These are phyloP conservation scores for Sordariomycetes sp. DNA, from an alignment of 2,329 filamentous ascomycete species.

Conservation along the genomic window DNA sequence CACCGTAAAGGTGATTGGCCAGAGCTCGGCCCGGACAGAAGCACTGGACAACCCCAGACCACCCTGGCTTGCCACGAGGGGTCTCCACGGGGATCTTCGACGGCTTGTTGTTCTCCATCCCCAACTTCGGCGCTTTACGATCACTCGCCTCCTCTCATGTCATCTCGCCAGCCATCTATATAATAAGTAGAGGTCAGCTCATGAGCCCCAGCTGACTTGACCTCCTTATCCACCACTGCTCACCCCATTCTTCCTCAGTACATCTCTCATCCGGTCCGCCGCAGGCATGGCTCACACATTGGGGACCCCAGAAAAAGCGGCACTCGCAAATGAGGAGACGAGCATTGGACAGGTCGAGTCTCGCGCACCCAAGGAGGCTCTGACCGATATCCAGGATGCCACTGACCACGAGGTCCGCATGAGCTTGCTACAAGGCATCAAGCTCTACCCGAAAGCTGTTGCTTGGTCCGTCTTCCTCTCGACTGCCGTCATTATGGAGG, in stretches of 20 bases:
- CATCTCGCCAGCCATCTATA: not conserved
- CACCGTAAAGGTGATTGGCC: too few relatives aligned
- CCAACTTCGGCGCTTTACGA: too few relatives aligned
- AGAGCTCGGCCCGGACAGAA: too few relatives aligned
- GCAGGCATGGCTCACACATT: too few relatives aligned
- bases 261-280: not conserved
- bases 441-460: slow-evolving; percentile 17
- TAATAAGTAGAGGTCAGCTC: not conserved
- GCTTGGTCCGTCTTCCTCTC: slow-evolving; percentile 18
- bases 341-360: not conserved
- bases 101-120: too few relatives aligned
- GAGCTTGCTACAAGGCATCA: slow-evolving; percentile 11
- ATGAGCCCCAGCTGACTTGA: not conserved
- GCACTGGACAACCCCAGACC: too few relatives aligned
- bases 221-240: not conserved
- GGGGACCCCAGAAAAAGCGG: too few relatives aligned
- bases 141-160: not conserved
- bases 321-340: not conserved
- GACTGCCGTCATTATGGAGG: slow-evolving; percentile 4
- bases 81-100: not conserved
- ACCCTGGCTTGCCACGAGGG: not conserved
- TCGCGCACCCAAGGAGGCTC: not conserved
- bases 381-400: slow-evolving; percentile 3
- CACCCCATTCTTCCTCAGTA: not conserved
- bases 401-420: slow-evolving; percentile 12